Base-by-base conservation (phyloP, 2,329 filamentous ascomycete species). In the Diaporthe capsici region DNA sequence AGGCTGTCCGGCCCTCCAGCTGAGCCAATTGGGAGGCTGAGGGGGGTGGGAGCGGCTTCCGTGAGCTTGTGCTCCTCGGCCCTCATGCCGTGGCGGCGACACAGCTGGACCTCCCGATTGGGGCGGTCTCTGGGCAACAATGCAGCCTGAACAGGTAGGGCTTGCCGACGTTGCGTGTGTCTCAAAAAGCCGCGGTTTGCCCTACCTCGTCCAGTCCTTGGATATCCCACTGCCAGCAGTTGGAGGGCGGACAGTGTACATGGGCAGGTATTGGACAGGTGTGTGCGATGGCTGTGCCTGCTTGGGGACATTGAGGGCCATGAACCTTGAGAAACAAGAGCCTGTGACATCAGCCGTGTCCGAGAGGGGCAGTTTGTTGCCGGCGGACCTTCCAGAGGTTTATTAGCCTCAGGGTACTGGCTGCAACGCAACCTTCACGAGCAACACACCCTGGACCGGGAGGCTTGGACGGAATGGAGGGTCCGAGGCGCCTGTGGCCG, bases 81-180 rank as follows among this genome's bases (percentile, higher is more conserved):
- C 28, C 47, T 55, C 60, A 73, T 65, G 71, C 37, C 39, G 71
- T 73, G 58, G 58, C 47, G 71, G 71, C 61, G 58, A 55, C 61
- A 55, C 58, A 73, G 71, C 49, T 73, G 28, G 47, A 49, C 61
- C 71, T 44, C 25, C 71, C 71, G 60, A 47, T 42, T 65, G 49
- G 47, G 25, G 49, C 61, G 28, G 49, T 70, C 49, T 55, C 49
- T 70, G 49, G 51, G 17, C 65, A 42, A 70, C 65, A 70, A 42
- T 22, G 49, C 65, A 55, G 71, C 61, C 71, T 73, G 49, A 55
- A 55, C 47, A 57, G 71, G 71, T 73, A 73, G 71, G 71, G 71
- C 71, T 73, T 73, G 71, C 71, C 58, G 71, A 73, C 47, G 71
- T 73, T 73, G 71, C 39, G 49, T 47, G 22, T 65, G 71, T 73